Evolutionary conservation across 2,329 filamentous ascomycete species (phyloP).

Genomic region (Didymella segeticola): DNA sequence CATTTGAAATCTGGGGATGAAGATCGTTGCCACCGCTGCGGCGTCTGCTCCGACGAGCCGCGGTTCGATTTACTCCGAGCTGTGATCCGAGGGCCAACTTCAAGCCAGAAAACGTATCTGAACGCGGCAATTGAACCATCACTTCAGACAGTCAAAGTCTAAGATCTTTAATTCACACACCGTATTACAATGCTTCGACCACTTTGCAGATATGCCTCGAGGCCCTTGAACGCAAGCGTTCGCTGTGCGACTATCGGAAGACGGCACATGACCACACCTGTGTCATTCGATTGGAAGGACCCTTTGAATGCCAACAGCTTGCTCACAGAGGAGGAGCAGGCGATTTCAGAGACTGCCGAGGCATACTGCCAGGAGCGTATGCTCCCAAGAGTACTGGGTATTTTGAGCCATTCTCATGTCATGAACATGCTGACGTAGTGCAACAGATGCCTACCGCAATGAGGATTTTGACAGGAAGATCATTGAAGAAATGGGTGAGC

Average conservation of each 20-base stretch:
- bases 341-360: conserved; percentile 88
- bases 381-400: conserved; percentile 84
- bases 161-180: neutral
- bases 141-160: neutral
- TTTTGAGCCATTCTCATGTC: conserved; percentile 1
- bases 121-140: conserved; percentile 3
- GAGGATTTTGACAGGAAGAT: conserved; percentile 88
- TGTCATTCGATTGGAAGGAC: conserved; percentile 87
- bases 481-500: conserved; percentile 87
- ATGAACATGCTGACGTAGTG: conserved; percentile 12
- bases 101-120: conserved; percentile 9
- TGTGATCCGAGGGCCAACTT: conserved; percentile 32
- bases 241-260: conserved; percentile 43
- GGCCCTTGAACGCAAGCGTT: conserved; percentile 45
- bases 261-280: conserved; percentile 52
- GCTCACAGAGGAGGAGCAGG: conserved; percentile 87
- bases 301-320: conserved; percentile 77
- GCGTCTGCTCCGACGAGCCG: conserved; percentile 33
- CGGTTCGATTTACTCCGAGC: conserved; percentile 27
- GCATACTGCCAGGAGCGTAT: conserved; percentile 92
- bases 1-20: conserved; percentile 7
- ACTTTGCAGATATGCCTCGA: conserved; percentile 47
- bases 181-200: conserved; percentile 54
- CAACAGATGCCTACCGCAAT: conserved; percentile 79
- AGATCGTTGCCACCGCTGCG: conserved; percentile 28